Base-by-base conservation (phyloP, 495 filamentous ascomycete genomes). In the Penicillium arizonense region DNA sequence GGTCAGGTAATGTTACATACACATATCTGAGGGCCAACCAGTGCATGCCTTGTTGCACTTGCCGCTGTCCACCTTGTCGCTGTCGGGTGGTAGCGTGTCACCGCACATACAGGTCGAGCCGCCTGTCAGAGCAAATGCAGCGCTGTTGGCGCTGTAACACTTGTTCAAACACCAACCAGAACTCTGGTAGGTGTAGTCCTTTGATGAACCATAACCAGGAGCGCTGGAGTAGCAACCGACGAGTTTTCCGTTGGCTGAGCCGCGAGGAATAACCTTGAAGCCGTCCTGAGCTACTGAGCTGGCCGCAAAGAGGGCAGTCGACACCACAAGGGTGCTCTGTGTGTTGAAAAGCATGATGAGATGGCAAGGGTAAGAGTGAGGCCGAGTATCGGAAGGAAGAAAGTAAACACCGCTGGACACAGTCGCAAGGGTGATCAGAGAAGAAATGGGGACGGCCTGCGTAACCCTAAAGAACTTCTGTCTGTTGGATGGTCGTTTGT, bases 31-130 rank as follows among this genome's bases (percentile, higher is more conserved):
- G 4, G 65, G 65, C 61, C 66, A 81, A 8, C 78, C 79, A 38
- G 68, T 57, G 56, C 79, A 82, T 7, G 50, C 6, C 11, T 46
- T 58, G 57, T 63, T 67, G 54, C 79, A 82, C 34, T 70, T 47
- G 28, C 53, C 57, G 42, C 62, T 65, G n/a, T 56, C 53, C 16
- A 71, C 68, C 59, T 77, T 73, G 26, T 55, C 58, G n/a, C 70
- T 70, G 14, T 66, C 42, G 18, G 66, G 59, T 6, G 79, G 79
- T 11, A 79, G 26, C 42, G 70, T 56, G 33, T 76, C 57, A 21
- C 77, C 79, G 57, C 79, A 82, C 20, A 71, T 60, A 60, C 79
- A 82, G 47, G 77, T 52, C 1, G 71, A 67, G 14, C 74, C 75
- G 20, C 57, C 62, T 3, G 59, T 71, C 52, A 77, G 56, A 32